phyloP scores from a whole-genome alignment of 1,139 yeast species.

The Hemisphaericaspora xylofermentans region DNA sequence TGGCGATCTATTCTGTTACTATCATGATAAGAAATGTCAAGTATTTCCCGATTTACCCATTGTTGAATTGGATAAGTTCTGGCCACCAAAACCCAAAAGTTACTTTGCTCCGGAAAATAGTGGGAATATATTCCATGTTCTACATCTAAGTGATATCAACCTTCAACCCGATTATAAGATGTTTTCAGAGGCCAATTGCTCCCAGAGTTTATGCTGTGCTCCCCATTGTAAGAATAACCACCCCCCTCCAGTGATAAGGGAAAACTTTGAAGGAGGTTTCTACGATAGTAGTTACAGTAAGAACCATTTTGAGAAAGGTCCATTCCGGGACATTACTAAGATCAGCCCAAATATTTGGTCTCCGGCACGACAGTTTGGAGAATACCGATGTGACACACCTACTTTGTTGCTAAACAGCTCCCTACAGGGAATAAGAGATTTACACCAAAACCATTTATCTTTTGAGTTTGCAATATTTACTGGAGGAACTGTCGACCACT shows the following conservation, averaged over 20 bases:
- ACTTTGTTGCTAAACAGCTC: conserved; percentile 29
- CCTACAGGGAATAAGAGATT: conserved; percentile 23
- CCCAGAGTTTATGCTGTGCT: conserved; percentile 27
- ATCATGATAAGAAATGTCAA: conserved; percentile 42
- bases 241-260: conserved; percentile 13
- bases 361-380: conserved; percentile 34
- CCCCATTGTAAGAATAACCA: conserved; percentile 20
- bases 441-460: conserved; percentile 24
- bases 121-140: conserved; percentile 24
- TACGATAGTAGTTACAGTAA: conserved; percentile 24
- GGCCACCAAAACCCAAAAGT: conserved; percentile 36
- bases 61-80: conserved; percentile 38
- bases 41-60: conserved; percentile 43
- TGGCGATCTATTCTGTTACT: conserved; percentile 56
- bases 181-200: conserved; percentile 31
- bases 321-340: conserved; percentile 20
- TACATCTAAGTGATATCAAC: conserved; percentile 30
- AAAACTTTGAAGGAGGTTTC: conserved; percentile 19
- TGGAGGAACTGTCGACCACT: conserved; percentile 30
- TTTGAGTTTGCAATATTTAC: conserved; percentile 33
- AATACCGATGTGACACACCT: conserved; percentile 32
- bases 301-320: conserved; percentile 26
- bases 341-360: conserved; percentile 19
- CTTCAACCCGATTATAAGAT: conserved; percentile 25
- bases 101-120: conserved; percentile 25